Conservation (phyloP, 768 basidiomycete genomes). For the Lyophyllum atratum region DNA sequence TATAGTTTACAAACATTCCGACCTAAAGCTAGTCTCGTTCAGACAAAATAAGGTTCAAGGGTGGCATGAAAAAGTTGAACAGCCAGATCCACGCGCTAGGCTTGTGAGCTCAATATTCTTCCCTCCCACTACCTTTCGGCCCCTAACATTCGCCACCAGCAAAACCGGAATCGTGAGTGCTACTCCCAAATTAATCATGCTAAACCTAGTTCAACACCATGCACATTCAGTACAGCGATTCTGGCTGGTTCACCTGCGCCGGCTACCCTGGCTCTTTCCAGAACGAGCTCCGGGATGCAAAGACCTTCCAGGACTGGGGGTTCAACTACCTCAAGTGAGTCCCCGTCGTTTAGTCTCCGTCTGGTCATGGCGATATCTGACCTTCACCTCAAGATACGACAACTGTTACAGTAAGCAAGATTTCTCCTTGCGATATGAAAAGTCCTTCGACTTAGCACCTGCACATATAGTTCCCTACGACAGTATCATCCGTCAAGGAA, state of each 20-base stretch:
- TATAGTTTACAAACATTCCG: background rate
- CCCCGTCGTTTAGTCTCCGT: background rate
- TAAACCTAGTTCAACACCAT: background rate
- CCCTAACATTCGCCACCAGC: slow-evolving; percentile 18
- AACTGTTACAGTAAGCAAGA: slow-evolving; percentile 51
- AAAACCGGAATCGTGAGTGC: slow-evolving; percentile 44
- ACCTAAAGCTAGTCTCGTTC: background rate
- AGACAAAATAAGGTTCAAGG: slow-evolving; percentile 55
- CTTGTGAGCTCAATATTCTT: slow-evolving; percentile 38
- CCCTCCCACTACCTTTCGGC: background rate
- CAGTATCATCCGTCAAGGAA: slow-evolving; percentile 54
- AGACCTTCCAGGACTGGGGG: slow-evolving; percentile 63
- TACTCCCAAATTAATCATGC: background rate
- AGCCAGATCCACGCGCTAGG: slow-evolving; percentile 58
- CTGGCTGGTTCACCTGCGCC: slow-evolving; percentile 71
- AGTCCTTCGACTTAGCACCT: background rate
- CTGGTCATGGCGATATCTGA: no score
- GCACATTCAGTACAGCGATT: slow-evolving; percentile 53
- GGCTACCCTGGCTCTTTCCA: slow-evolving; percentile 65
- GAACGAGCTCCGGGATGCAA: slow-evolving; percentile 59
- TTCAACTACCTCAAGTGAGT: slow-evolving; percentile 67
- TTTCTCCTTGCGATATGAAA: background rate
- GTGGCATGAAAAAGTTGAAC: slow-evolving; percentile 58
- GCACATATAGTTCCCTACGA: slow-evolving; percentile 52
- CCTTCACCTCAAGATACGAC: slow-evolving; percentile 39